Evolutionary conservation across 441 rosid species (phyloP), one percentile per base, ranked within the genome.

Genomic region (Populus tomentosa): DNA sequence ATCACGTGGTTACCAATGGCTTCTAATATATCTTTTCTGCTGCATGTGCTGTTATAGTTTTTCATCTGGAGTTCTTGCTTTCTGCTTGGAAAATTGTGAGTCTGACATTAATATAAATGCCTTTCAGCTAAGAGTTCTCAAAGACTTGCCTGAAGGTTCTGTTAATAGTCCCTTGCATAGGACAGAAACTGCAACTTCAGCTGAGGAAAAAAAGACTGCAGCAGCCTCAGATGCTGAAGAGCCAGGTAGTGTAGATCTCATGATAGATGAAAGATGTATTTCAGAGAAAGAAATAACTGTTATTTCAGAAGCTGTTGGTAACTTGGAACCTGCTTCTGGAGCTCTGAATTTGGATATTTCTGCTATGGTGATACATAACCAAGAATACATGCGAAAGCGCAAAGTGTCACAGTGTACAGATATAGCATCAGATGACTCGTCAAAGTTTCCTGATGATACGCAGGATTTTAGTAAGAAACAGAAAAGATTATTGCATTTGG

Each of bases 71-170:
- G 69, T 36, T 46, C 46, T 72, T 24, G 20, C 59, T n/a, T 62
- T 80, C 62, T 26, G 67, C 65, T 1, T 6, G 1, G 62, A 59
- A 50, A 79, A 71, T 76, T 77, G 42, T 75, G 61, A 75, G 42
- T 71, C 79, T 72, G 64, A 75, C 72, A 46, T 81, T 75, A 21
- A 69, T 78, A 13, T 70, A 61, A 50, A 73, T 79, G 35, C 70
- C 70, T 85, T 90, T 86, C 89, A 91, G 93, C 78, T 85, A 68
- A 87, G 85, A 81, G 73, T 75, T 71, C 74, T 80, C 80, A 83
- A 79, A 81, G 84, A 84, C 74, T 79, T 85, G 76, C 79, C 77
- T 59, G 88, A 85, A 69, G 72, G 77, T 70, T 81, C 88, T 50
- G 77, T 65, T 80, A 35, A 59, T 65, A 42, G 66, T 68, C 66